Evolutionary conservation across 495 filamentous ascomycete genomes (phyloP).

Genomic region (Penicillium daleae): DNA sequence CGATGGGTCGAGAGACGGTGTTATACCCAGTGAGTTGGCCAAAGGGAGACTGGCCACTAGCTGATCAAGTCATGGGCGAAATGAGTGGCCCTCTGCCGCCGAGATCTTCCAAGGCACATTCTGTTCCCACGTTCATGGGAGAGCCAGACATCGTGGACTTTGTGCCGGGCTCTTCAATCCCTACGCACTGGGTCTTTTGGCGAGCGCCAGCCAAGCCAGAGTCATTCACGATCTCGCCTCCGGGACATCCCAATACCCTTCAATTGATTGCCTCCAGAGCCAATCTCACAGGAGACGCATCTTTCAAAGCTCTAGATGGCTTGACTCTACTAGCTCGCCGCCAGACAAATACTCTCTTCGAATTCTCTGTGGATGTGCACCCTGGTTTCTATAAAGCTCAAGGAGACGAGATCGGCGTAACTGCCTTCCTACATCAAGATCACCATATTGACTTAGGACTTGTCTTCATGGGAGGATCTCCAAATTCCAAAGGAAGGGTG

Average conservation of each 20-base stretch:
- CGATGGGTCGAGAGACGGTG: conserved; percentile 62
- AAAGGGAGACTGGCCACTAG: conserved; percentile 23
- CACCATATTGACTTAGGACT: conserved; percentile 31
- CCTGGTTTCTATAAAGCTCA: conserved; percentile 1
- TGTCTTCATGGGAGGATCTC: conserved; percentile 6
- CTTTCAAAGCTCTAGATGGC: conserved; percentile 1
- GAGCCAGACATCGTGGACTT: conserved; percentile 27
- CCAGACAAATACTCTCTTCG: conserved; percentile 28
- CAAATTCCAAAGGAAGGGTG: conserved; percentile 2
- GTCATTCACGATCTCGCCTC: conserved; percentile 21
- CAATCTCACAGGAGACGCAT: conserved; percentile 10
- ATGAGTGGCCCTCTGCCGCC: conserved; percentile 23
- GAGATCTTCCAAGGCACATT: conserved; percentile 1
- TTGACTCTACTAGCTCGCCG: conserved; percentile 21
- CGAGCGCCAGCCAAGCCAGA: conserved; percentile 11
- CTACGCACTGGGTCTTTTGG: conserved; percentile 23
- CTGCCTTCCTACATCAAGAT: conserved; percentile 25
- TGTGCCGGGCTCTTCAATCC: conserved; percentile 17
- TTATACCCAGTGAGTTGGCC: conserved; percentile 58
- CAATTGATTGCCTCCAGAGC: conserved; percentile 16
- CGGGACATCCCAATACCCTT: conserved; percentile 13
- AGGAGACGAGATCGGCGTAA: conserved; percentile 27
- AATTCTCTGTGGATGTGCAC: conserved; percentile 20
- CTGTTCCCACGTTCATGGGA: conserved; percentile 15
- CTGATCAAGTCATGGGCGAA: conserved; percentile 32